Percentiles rank a stretch among this genome's conserved stretches.
Conservation (phyloP, 2,329 filamentous ascomycete species). For the Exophiala calicioides region DNA sequence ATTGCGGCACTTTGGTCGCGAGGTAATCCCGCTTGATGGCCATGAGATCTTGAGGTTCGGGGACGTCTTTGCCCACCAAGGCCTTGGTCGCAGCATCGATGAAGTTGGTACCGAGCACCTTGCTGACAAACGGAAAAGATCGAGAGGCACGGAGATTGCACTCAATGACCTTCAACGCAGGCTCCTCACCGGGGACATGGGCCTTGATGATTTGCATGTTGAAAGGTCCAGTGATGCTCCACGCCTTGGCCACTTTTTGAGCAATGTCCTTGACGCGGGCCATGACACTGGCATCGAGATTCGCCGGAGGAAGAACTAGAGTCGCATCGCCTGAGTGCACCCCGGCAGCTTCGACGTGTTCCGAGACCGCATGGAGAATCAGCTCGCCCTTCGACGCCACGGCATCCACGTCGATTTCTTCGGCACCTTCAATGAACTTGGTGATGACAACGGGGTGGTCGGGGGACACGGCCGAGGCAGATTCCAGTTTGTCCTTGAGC, state of each 20-base stretch:
- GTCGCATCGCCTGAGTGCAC: constrained; percentile 98
- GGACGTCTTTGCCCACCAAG: constrained; percentile 80
- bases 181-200: constrained; percentile 62
- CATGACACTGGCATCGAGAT: constrained; percentile 75
- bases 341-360: constrained; percentile 95
- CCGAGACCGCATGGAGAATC: constrained; percentile 85
- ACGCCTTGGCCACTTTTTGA: constrained; percentile 92
- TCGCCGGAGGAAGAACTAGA: constrained; percentile 82
- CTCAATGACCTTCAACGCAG: constrained; percentile 91
- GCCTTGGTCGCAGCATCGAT: constrained; percentile 94
- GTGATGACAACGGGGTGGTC: constrained; percentile 98
- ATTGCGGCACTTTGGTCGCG: constrained; percentile 97
- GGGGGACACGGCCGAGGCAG: constrained; percentile 85
- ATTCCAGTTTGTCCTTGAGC: constrained; percentile 90
- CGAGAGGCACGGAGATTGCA: constrained; percentile 97
- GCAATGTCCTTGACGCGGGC: constrained; percentile 92
- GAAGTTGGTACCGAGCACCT: constrained; percentile 95
- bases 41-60: constrained; percentile 86
- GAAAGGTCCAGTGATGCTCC: constrained; percentile 96
- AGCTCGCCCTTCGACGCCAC: constrained; percentile 85
- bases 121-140: constrained; percentile 97
- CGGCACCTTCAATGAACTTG: constrained; percentile 94
- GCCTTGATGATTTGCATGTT: constrained; percentile 99
- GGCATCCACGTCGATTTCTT: constrained; percentile 95
- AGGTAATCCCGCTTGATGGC: constrained; percentile 83